Conservation (phyloP, 2,329 filamentous ascomycete genomes). For the Pezicula radicicola region DNA sequence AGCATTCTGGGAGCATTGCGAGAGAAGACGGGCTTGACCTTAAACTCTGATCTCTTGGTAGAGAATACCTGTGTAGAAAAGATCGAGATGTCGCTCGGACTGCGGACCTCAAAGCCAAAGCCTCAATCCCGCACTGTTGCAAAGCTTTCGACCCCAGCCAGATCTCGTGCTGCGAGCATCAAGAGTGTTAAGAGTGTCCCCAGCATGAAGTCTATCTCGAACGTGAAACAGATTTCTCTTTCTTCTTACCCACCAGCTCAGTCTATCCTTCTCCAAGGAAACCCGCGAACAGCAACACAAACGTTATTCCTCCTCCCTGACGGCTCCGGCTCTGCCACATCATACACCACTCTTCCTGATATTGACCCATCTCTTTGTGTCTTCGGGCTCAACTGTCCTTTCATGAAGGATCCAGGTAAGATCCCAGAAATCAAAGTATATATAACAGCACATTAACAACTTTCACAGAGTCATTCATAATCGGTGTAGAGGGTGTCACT, state of each 20-base stretch:
- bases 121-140: not conserved
- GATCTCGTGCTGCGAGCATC: not conserved
- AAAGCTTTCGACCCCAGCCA: not conserved
- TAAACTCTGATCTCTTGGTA: slow-evolving; percentile 34
- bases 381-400: slow-evolving; percentile 64
- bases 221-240: not conserved
- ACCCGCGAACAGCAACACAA: slow-evolving; percentile 41
- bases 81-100: slow-evolving; percentile 15
- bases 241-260: slow-evolving; percentile 13
- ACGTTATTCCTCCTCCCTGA: slow-evolving; percentile 44
- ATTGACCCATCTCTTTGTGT: slow-evolving; percentile 44
- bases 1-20: slow-evolving; percentile 36
- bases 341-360: slow-evolving; percentile 20
- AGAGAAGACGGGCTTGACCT: slow-evolving; percentile 16
- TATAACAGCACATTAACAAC: too few species aligned
- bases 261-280: slow-evolving; percentile 42
- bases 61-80: slow-evolving; percentile 18
- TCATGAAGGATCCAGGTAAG: slow-evolving; percentile 57
- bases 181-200: not conserved
- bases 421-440: too few species aligned
- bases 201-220: not conserved
- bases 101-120: slow-evolving; percentile 7
- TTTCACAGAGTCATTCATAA: slow-evolving; percentile 51
- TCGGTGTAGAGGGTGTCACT: slow-evolving; percentile 62
- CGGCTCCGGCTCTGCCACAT: slow-evolving; percentile 37